Base-by-base conservation (phyloP, 257 asterid species). In the Petunia axillaris region DNA sequence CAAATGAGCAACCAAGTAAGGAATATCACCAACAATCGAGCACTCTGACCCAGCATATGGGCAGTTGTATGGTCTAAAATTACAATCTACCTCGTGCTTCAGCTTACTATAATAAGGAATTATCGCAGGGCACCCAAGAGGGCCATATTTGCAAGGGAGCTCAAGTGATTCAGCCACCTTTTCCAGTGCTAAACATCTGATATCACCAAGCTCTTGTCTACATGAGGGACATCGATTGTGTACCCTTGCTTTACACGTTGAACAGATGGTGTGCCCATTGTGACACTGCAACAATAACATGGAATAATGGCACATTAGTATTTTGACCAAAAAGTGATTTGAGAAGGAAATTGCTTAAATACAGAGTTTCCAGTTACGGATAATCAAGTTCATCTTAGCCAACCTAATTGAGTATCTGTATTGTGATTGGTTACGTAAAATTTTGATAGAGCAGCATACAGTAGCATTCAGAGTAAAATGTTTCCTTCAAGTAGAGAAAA, bases 1-100 rank as follows among this genome's bases (percentile, higher is more conserved):
- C 70, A 89, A 79, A 43, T 89, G 93, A 75, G 86, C 5, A 64
- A 89, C 90, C 43, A 89, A 77, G 77, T 7, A 81, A 3, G 83
- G 85, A 37, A 88, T 88, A 41, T 89, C 91, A 48, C 93, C 91
- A 64, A 85, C 85, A 46, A 85, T 81, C 1, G 88, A 82, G 83
- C 93, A 89, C 81, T 87, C 93, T 0, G 91, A 89, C 50, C 93
- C 93, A 35, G 91, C 90, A 80, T 89, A 89, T 0, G 93, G 93
- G 83, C 91, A 89, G 77, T 44, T 81, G 87, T 87, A 89, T 43
- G 91, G 93, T 88, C 93, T 86, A 62, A 67, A 89, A 58, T 86
- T 83, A 85, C 91, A 87, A 6, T 80, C 11, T 1, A 87, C 82
- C 87, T 89, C 93, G 6, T 89, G 93, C 78, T 89, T 89, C 83